These are phyloP conservation scores for Aureobasidium mangrovei DNA, from an alignment of 2,329 filamentous ascomycete species.

Conservation along the genomic window DNA sequence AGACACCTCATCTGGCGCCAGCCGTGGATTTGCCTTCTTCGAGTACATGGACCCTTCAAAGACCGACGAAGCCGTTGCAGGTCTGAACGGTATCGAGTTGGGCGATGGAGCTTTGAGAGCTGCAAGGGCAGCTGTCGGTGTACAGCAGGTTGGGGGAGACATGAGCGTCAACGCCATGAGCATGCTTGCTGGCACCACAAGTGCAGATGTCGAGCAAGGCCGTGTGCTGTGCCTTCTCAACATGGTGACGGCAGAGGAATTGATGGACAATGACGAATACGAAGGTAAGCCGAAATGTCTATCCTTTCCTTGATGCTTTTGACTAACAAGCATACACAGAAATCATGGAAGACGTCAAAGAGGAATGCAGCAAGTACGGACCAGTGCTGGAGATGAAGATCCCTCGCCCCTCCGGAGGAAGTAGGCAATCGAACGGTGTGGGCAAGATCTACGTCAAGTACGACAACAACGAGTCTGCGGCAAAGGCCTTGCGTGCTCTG, in stretches of 20 bases:
- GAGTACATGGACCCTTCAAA: conserved; percentile 73
- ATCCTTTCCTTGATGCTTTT: not conserved
- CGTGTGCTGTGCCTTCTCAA: conserved; percentile 88
- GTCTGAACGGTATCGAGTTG: conserved; percentile 86
- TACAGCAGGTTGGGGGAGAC: conserved; percentile 88
- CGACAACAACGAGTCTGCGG: conserved; percentile 65
- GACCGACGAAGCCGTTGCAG: conserved; percentile 81
- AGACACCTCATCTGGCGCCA: conserved; percentile 71
- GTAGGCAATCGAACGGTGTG: conserved; percentile 76
- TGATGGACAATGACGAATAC: conserved; percentile 90
- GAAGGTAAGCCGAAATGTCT: conserved; percentile 55
- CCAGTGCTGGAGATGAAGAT: conserved; percentile 82
- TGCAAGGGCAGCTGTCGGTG: conserved; percentile 79
- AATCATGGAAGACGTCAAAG: conserved; percentile 88
- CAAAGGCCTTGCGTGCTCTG: conserved; percentile 78
- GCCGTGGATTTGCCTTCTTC: conserved; percentile 87
- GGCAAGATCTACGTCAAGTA: conserved; percentile 99
- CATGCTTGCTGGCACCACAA: conserved; percentile 79
- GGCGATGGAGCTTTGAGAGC: conserved; percentile 81
- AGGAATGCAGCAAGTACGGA: conserved; percentile 90
- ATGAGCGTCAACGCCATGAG: conserved; percentile 98
- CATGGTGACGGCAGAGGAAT: conserved; percentile 94
- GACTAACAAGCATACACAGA: conserved; percentile 48
- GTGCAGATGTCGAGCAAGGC: conserved; percentile 66
- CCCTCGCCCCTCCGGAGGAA: conserved; percentile 74